Base-by-base conservation (phyloP, 2,329 filamentous ascomycete species). In the Alternaria sp. region DNA sequence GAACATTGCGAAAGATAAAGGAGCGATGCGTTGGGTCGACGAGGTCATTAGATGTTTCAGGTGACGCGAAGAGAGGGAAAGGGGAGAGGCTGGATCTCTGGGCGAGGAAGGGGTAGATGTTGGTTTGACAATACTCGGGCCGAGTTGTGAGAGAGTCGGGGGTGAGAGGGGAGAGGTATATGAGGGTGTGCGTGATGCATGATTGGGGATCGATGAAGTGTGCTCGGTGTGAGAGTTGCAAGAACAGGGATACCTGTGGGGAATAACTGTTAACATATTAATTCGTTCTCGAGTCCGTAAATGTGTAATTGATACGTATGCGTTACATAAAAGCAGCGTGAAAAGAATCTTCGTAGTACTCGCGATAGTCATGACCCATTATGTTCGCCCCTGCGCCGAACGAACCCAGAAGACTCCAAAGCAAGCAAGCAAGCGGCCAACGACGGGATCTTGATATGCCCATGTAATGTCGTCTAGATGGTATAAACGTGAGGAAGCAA, bases 391-490 rank as follows among this genome's bases (percentile, higher is more conserved):
- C n/a, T 56, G 44, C 54, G 54, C 54, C 54, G 45, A 56, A 47
- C 43, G 43, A 46, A 26, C 63, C 43, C 54, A 44, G 49, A 59
- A 26, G 47, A 26, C 63, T 49, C 45, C 45, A 58, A 60, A 44
- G 46, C 47, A 51, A 41, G 37, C 8, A 41, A 41, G 55, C 30
- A 37, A 49, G 33, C 14, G 41, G 25, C 45, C 51, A 60, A 60
- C 21, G 56, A 54, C 47, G 49, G 47, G 54, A 54, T 55, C 25
- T 49, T 46, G 43, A 62, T 41, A 41, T 50, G 49, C 57, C 61
- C 33, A 46, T 55, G 56, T 47, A 37, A 55, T 46, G 51, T 60
- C 57, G 49, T 59, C 60, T 63, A 60, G 43, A 28, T 66, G 61
- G 58, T 66, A 63, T 66, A 63, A 57, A 55, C 30, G 30, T 46